Conservation (phyloP, 108 stramenopile species). For the Cyclotella cryptica region DNA sequence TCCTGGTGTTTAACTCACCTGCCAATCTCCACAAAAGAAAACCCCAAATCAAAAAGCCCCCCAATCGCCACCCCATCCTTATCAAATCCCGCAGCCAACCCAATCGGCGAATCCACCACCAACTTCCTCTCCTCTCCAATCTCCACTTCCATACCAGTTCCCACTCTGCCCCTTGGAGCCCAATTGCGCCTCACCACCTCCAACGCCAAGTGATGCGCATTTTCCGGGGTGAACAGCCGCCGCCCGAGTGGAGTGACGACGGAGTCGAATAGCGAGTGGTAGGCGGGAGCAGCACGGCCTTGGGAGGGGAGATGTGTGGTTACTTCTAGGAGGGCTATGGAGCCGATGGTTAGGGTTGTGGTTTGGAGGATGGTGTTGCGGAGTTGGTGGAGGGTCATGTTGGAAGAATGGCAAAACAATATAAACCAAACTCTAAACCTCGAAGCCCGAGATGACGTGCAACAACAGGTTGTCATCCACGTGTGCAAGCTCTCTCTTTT, state of each 20-base stretch:
- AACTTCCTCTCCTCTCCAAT: slow-evolving; percentile 24
- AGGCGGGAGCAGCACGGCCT: slow-evolving; percentile 71
- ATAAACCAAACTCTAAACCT: too few species aligned
- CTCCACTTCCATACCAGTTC: slow-evolving; percentile 13
- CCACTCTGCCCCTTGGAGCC: slow-evolving; percentile 49
- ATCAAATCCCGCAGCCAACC: slow-evolving; percentile 98
- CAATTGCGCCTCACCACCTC: slow-evolving; percentile 50
- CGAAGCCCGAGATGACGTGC: too few species aligned
- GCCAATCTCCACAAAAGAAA: slow-evolving; percentile 92
- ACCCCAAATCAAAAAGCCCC: slow-evolving; percentile 84
- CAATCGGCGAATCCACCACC: slow-evolving; percentile 77
- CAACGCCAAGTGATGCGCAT: slow-evolving; percentile 60
- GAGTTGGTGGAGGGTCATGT: too few species aligned
- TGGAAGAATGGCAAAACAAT: too few species aligned
- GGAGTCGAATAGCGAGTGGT: slow-evolving; percentile 71
- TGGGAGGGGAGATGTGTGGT: slow-evolving; percentile 82
- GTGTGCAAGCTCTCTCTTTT: too few species aligned
- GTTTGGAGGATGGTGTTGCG: slow-evolving; percentile 18
- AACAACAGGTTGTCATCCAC: too few species aligned
- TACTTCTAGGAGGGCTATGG: slow-evolving; percentile 58
- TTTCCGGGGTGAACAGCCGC: slow-evolving; percentile 66
- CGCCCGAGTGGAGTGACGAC: slow-evolving; percentile 69
- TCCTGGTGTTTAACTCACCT: slow-evolving; percentile 1
- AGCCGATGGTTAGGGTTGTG: slow-evolving; percentile 25
- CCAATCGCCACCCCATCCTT: slow-evolving; percentile 89